Base-by-base conservation (phyloP, 805 yeast species). In the Metschnikowia koreensis region DNA sequence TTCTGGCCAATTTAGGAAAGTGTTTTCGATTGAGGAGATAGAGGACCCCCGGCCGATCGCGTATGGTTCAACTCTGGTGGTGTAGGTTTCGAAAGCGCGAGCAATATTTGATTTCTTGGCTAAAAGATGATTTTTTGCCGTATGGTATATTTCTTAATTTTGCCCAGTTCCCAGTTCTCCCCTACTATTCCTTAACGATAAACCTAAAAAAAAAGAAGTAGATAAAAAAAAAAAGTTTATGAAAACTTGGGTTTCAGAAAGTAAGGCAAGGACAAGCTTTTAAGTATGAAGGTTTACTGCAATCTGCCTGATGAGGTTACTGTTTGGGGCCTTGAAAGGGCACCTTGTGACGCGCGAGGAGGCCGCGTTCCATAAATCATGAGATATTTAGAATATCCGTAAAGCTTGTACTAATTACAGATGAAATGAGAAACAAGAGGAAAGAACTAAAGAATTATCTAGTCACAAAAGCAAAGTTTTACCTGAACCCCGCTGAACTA, bases 281-380 rank as follows among this genome's bases (percentile, higher is more conserved):
- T 22, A 22, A 22, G 22, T 22, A 22, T 2, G 4, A 22, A 3
- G 22, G 22, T 22, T 22, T 4, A 2, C 22, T 22, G 22, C 22
- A 22, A 22, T 2, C 4, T 22, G 2, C 22, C 22, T 22, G 22
- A 22, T 22, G 22, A 22, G 13, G 5, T 8, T 27, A 9, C 50
- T 44, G 34, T 15, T 46, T 41, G 34, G 50, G 22, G 50, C 31
- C 46, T 36, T 41, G 6, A 47, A 47, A 47, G 50, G 42, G 42
- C 41, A 17, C 7, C 13, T 15, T 47, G 28, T 17, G 50, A 47
- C 50, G 50, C 50, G 50, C 50, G 22, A 22, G 22, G 4, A 22
- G 22, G 4, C 22, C 22, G 22, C 22, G 22, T 22, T 22, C 22
- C 22, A 22, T 22, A 22, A 22, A 22, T 22, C 22, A 22, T 4